Percentiles rank a stretch among this genome's conserved stretches.
Conservation (phyloP, 1,284 basidiomycete species). For the Malassezia equina region DNA sequence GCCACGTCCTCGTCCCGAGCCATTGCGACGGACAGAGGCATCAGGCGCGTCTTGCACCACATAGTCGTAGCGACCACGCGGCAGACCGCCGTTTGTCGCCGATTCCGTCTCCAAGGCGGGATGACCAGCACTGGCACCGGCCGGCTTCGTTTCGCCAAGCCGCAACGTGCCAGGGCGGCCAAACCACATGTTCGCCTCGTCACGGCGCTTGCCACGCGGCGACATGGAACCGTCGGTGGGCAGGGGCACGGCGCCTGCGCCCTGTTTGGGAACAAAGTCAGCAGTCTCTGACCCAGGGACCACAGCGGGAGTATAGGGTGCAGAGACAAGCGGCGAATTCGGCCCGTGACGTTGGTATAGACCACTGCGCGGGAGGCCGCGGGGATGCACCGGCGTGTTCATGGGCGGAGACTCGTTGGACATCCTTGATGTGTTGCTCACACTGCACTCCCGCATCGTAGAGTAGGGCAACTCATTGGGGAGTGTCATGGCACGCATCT, state of each 20-base stretch:
- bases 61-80: background rate
- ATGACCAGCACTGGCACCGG: background rate
- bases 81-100: background rate
- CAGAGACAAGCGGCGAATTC: background rate
- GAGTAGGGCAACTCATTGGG: background rate
- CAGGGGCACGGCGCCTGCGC: background rate
- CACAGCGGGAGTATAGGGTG: background rate
- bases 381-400: background rate
- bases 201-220: background rate
- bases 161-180: constrained; percentile 14
- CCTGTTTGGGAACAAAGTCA: background rate
- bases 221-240: background rate
- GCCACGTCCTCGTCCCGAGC: background rate
- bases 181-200: constrained; percentile 7
- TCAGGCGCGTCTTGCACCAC: background rate
- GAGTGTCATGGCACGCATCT: constrained; percentile 15
- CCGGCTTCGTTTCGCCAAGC: constrained; percentile 3
- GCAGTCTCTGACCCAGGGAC: background rate
- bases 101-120: background rate
- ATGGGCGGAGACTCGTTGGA: background rate
- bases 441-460: background rate
- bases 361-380: background rate
- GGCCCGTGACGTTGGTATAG: background rate
- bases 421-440: background rate
- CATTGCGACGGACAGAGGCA: background rate